Conservation (phyloP, 257 asterid genomes). For the Dorcoceras hygrometricum region DNA sequence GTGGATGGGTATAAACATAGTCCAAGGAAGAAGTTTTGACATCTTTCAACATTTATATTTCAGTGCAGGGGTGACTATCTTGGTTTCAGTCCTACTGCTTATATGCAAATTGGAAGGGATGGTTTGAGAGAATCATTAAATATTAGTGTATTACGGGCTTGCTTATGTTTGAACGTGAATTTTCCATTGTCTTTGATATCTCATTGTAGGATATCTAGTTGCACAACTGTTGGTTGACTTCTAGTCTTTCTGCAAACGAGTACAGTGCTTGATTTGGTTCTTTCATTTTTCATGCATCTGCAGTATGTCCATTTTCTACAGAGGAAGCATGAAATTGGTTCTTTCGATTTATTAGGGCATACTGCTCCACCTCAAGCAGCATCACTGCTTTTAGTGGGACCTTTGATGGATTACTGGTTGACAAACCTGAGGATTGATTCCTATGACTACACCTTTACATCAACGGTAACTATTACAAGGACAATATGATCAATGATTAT, state of each 20-base stretch:
- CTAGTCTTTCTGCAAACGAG: conserved; percentile 4
- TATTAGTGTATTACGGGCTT: background rate
- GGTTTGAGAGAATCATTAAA: background rate
- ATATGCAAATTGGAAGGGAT: background rate
- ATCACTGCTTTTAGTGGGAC: conserved; percentile 63
- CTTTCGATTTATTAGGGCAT: conserved; percentile 77
- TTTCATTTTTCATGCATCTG: conserved; percentile 24
- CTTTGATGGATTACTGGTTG: conserved; percentile 64
- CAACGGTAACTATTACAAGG: conserved; percentile 41
- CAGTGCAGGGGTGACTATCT: background rate
- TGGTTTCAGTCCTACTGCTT: background rate
- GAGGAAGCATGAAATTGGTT: conserved; percentile 69
- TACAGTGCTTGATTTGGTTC: conserved; percentile 17
- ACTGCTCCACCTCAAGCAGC: conserved; percentile 87
- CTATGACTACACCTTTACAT: conserved; percentile 44
- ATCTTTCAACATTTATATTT: too few species aligned
- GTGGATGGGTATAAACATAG: background rate
- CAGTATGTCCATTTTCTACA: conserved; percentile 83
- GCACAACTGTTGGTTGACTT: background rate
- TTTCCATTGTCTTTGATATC: background rate
- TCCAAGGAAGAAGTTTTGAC: background rate
- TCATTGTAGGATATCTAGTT: background rate
- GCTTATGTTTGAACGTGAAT: conserved; percentile 3
- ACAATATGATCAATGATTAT: background rate
- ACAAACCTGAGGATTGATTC: conserved; percentile 59